These are phyloP conservation scores for Epichloe baconii DNA, from an alignment of 2,329 filamentous ascomycete species.

Conservation along the genomic window DNA sequence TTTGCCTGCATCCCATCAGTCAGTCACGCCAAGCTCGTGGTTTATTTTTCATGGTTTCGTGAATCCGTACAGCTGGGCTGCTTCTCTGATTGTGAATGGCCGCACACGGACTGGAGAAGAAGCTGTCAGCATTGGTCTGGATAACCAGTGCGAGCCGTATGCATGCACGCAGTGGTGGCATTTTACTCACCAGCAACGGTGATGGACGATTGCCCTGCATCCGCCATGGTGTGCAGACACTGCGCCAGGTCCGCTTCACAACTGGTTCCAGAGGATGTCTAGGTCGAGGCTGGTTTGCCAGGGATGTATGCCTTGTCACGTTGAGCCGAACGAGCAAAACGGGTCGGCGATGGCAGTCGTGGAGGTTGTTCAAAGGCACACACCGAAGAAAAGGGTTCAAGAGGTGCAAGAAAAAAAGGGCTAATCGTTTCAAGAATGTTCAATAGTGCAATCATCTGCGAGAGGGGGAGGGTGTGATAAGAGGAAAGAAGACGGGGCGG, in stretches of 20 bases:
- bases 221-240: conserved; percentile 12
- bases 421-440: conserved; percentile 4
- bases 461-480: not conserved
- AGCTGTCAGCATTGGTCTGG: conserved; percentile 14
- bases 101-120: conserved; percentile 47
- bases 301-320: not conserved
- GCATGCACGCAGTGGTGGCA: not conserved
- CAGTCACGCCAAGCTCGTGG: not conserved
- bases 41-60: not conserved
- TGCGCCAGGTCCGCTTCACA: not conserved
- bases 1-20: conserved; percentile 30
- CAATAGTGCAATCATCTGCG: conserved; percentile 4
- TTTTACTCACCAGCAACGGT: conserved; percentile 38
- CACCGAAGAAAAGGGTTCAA: not conserved
- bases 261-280: not conserved
- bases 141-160: not conserved
- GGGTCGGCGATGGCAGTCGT: not conserved
- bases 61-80: conserved; percentile 64
- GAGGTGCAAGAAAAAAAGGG: conserved; percentile 5
- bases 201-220: conserved; percentile 37
- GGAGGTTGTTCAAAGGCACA: not conserved
- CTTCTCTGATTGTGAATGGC: conserved; percentile 77
- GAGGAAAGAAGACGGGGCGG: not conserved
- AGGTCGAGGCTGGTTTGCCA: not conserved
- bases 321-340: not conserved